Percentiles rank a stretch among this genome's conserved stretches.
Conservation (phyloP, 2,329 filamentous ascomycete species). For the Atkinsonella hypoxylon region DNA sequence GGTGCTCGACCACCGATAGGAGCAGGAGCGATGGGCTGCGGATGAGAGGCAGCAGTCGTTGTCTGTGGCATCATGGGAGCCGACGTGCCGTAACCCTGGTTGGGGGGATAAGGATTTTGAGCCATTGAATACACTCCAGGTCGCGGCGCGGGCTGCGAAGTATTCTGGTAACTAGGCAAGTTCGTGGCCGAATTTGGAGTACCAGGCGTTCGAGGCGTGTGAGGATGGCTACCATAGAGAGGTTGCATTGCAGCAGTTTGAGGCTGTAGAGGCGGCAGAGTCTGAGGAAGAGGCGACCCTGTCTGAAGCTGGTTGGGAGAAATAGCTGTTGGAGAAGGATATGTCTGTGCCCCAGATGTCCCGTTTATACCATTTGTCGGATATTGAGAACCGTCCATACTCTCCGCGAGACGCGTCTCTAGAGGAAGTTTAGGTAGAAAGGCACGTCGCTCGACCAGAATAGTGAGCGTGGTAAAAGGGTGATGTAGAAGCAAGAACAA, state of each 20-base stretch:
- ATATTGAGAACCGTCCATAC: slow-evolving; percentile 44
- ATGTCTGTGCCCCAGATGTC: slow-evolving; percentile 34
- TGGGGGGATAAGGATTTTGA: slow-evolving; percentile 41
- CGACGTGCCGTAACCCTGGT: slow-evolving; percentile 43
- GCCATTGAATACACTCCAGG: slow-evolving; percentile 43
- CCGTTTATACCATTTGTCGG: slow-evolving; percentile 45
- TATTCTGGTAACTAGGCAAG: slow-evolving; percentile 42
- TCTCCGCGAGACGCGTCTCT: slow-evolving; percentile 26
- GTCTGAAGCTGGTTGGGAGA: slow-evolving; percentile 40
- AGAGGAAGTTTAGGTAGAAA: slow-evolving; percentile 5
- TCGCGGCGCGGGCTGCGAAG: slow-evolving; percentile 34
- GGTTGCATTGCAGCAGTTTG: slow-evolving; percentile 31
- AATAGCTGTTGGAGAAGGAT: slow-evolving; percentile 39
- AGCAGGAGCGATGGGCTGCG: slow-evolving; percentile 65
- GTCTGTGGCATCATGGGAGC: slow-evolving; percentile 54
- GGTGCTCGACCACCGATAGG: slow-evolving; percentile 45
- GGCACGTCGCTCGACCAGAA: neutral
- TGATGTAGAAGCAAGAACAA: slow-evolving; percentile 5
- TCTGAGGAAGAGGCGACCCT: slow-evolving; percentile 36
- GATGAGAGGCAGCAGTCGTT: slow-evolving; percentile 55
- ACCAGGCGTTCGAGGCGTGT: slow-evolving; percentile 51
- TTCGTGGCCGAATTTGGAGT: slow-evolving; percentile 43
- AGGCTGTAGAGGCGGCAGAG: slow-evolving; percentile 42
- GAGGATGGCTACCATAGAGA: slow-evolving; percentile 45
- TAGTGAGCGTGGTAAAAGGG: neutral